These are phyloP conservation scores for Fusarium abutilonis DNA, from an alignment of 2,329 filamentous ascomycete species.

Conservation along the genomic window DNA sequence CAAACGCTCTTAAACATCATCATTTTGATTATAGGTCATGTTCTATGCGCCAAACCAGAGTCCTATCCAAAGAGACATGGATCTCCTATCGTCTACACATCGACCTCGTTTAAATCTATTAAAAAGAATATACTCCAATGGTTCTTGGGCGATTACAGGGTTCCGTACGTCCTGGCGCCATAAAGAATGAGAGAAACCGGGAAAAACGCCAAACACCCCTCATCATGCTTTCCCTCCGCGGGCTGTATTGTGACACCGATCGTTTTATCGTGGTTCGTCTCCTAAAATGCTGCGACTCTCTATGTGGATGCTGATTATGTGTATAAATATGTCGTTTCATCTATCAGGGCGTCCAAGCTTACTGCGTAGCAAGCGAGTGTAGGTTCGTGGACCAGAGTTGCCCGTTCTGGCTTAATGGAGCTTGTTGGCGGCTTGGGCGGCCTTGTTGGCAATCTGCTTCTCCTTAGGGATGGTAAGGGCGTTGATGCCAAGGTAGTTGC, in stretches of 20 bases:
- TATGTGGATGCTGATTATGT: conserved; percentile 31
- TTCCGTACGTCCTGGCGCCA: conserved; percentile 27
- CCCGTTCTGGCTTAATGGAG: conserved; percentile 42
- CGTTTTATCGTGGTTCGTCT: conserved; percentile 17
- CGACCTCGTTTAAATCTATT: conserved; percentile 42
- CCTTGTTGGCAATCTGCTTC: conserved; percentile 66
- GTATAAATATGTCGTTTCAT: conserved; percentile 17
- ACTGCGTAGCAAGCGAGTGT: background rate
- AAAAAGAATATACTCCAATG: conserved; percentile 40
- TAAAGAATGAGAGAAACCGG: conserved; percentile 40
- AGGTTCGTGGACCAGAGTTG: background rate
- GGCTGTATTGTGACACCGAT: conserved; percentile 30
- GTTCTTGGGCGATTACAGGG: conserved; percentile 20
- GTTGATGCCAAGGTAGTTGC: conserved; percentile 90
- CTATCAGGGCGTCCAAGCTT: background rate
- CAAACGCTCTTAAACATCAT: background rate
- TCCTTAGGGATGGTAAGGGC: conserved; percentile 83
- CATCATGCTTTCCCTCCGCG: conserved; percentile 40
- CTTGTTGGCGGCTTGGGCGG: conserved; percentile 53
- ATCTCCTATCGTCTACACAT: conserved; percentile 28
- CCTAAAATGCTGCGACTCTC: conserved; percentile 29
- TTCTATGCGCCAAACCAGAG: conserved; percentile 14
- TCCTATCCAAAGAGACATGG: conserved; percentile 34
- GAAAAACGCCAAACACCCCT: conserved; percentile 43
- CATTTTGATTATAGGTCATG: conserved; percentile 21